Conservation (phyloP, 1,284 basidiomycete genomes). For the Pyrrhoderma lamaoense region DNA sequence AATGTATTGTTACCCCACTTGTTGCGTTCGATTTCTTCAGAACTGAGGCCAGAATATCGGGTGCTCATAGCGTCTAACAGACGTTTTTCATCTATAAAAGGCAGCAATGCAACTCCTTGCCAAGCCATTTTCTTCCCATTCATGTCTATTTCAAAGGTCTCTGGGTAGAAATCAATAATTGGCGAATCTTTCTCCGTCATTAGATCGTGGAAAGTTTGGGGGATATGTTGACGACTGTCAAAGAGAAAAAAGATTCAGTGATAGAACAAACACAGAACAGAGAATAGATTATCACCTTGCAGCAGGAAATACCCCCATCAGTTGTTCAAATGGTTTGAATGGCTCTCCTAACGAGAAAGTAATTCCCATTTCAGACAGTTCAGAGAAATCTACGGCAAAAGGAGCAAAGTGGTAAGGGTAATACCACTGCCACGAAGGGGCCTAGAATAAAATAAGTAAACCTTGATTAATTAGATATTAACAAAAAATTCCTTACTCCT, state of each 20-base stretch:
- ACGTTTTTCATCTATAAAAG: constrained; percentile 90
- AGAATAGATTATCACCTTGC: constrained; percentile 52
- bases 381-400: constrained; percentile 92
- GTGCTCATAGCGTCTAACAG: constrained; percentile 78
- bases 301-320: constrained; percentile 97
- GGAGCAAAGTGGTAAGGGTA: constrained; percentile 99
- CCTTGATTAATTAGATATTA: constrained; percentile 17
- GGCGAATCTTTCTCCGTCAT: constrained; percentile 88
- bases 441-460: constrained; percentile 36
- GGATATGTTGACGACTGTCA: constrained; percentile 82
- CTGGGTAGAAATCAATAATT: constrained; percentile 95
- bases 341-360: constrained; percentile 75
- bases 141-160: constrained; percentile 96
- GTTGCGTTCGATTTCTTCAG: constrained; percentile 83
- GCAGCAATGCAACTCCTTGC: constrained; percentile 96
- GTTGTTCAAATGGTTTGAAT: constrained; percentile 95
- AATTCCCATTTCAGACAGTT: constrained; percentile 76
- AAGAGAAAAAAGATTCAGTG: constrained; percentile 11
- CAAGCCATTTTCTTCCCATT: constrained; percentile 99
- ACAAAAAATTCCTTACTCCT: constrained; percentile 54
- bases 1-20: constrained; percentile 80
- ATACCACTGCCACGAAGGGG: constrained; percentile 99
- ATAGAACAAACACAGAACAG: background rate
- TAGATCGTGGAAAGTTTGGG: constrained; percentile 76
- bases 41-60: constrained; percentile 66